Evolutionary conservation across 2,329 filamentous ascomycete species (phyloP), one percentile per base, ranked within the genome.

Genomic region (Curvularia verruculosa): DNA sequence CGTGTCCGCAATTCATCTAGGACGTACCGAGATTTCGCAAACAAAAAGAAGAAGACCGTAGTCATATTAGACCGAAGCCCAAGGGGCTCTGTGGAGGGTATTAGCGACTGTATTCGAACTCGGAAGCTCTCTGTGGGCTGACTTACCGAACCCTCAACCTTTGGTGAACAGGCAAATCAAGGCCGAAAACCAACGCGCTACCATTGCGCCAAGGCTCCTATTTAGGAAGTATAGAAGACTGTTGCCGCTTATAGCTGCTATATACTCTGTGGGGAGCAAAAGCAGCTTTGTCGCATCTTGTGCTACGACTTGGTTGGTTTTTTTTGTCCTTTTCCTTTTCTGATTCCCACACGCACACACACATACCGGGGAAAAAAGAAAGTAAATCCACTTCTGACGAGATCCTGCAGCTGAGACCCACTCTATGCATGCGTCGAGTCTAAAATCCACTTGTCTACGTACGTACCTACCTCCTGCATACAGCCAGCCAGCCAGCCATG

Each of bases 151-250:
- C 60, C 62, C 59, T 63, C 63, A 65, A 66, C 63, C 61, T 66
- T 66, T 66, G 63, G 63, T 63, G 63, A 49, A 51, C 24, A 53
- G 45, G 40, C 40, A 49, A 49, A 48, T 57, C 55, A 59, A 34
- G 54, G 51, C 64, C 64, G 64, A 66, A 66, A 66, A 66, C 64
- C 64, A 66, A 66, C 64, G 64, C 64, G 62, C 60, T 64, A 64
- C 64, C 64, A 66, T 66, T 66, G 64, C 64, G 64, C 64, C 64
- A 66, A 64, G 60, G 61, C 60, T 61, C 63, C 63, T 52, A 26
- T 57, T 57, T 45, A 18, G 54, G 40, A 46, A 44, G 37, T 54
- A 43, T 57, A 45, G 54, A 57, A 49, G 19, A 54, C 54, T 57
- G 50, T 15, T 13, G 24, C 51, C 10, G 21, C 24, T 43, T 54